Base-by-base conservation (phyloP, 2,329 filamentous ascomycete species). In the Colletotrichum cordylinicola region DNA sequence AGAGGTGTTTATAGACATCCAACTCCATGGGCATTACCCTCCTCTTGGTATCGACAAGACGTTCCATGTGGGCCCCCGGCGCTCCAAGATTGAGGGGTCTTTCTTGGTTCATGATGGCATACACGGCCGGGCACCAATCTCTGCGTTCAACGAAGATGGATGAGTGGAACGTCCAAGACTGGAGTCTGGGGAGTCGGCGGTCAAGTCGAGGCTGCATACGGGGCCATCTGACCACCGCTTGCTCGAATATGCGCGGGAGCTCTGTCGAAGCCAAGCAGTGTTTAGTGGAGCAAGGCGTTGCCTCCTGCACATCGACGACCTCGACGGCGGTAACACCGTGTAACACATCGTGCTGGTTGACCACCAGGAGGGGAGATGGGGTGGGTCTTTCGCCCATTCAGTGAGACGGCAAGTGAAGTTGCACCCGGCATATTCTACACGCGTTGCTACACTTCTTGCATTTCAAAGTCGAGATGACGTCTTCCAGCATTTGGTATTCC, bases 91-190 rank as follows among this genome's bases (percentile, higher is more conserved):
- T 56, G 73, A 73, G 65, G 64, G 58, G 43, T 21, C 15, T 60
- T 65, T 65, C 29, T 27, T 8, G 60, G 18, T 29, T 33, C 56
- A 62, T 64, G 65, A 35, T 60, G 33, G 58, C 24, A 69, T 21
- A 76, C 35, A 37, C 64, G 10, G 48, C 48, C 37, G n/a, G 29
- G 58, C 27, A 48, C 70, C 64, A 76, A 76, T 76, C 35, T 31
- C 24, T 18, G 12, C n/a, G 37, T 65, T 60, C 8, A n/a, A 58
- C 48, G 21, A 6, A 31, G 16, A 68, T 68, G 74, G 65, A 74
- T 29, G 74, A 76, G 74, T 76, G 74, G 74, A 37, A 73, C 65
- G 48, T 74, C 37, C 74, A 65, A 73, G 74, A 60, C 70, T 16
- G 18, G 9, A 31, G 21, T 31, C 66, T 60, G 64, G 64, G 29